phyloP scores from a whole-genome alignment of 129 eudicot genomes.

The Pulicaria dysenterica region DNA sequence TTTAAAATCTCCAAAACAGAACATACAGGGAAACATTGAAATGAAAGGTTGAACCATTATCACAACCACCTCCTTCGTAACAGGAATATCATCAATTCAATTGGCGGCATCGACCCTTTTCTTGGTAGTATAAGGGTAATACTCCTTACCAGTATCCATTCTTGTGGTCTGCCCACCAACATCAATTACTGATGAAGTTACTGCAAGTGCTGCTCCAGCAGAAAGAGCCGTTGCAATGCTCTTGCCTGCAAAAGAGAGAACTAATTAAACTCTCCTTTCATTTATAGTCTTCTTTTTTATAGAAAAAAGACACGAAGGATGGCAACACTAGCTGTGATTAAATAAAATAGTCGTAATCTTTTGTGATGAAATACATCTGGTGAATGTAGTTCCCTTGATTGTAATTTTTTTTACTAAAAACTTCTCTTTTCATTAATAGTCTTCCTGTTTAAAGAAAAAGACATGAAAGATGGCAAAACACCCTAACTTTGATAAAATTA shows the following conservation, averaged over 20 bases:
- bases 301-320: background rate
- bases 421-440: no score
- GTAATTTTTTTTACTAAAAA: no score
- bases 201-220: conserved; percentile 95
- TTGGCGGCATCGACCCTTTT: conserved; percentile 63
- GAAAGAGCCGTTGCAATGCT: conserved; percentile 77
- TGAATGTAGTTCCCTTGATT: no score
- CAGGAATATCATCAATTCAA: conserved; percentile 28
- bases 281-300: no score
- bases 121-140: conserved; percentile 90
- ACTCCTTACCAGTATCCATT: conserved; percentile 81
- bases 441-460: background rate
- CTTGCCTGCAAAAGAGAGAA: conserved; percentile 49
- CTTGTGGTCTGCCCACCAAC: conserved; percentile 86
- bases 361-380: no score
- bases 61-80: conserved; percentile 24
- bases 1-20: conserved; percentile 37
- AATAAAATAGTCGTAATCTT: no score
- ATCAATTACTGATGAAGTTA: conserved; percentile 71
- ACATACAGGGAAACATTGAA: conserved; percentile 35
- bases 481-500: no score
- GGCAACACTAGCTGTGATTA: no score
- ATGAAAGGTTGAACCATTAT: conserved; percentile 12
- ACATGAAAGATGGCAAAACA: background rate
- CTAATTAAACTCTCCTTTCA: background rate